Evolutionary conservation across 371 early-diverging fungal genomes (phyloP).

Genomic region (Mortierella sp.): DNA sequence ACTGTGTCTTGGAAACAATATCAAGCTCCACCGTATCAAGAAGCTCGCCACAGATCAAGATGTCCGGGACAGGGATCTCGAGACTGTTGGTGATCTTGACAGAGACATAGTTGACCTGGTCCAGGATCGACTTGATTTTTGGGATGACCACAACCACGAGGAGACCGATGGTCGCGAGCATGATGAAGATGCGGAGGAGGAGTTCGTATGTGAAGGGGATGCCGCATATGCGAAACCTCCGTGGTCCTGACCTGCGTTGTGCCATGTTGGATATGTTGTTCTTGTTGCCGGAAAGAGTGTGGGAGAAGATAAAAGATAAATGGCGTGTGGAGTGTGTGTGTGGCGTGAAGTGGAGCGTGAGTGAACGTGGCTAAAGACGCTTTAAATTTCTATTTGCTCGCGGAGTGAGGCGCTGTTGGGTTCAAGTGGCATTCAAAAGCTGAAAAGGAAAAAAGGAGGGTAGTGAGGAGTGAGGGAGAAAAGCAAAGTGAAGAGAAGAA

Average conservation of each 20-base stretch:
- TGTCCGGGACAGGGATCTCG: constrained; percentile 26
- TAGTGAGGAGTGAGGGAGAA: not conserved
- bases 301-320: not conserved
- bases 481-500: not conserved
- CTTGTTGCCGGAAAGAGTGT: not conserved
- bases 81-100: constrained; percentile 23
- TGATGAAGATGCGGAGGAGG: constrained; percentile 24
- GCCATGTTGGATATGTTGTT: not conserved
- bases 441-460: not conserved
- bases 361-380: not conserved
- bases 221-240: constrained; percentile 20
- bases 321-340: not conserved
- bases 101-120: constrained; percentile 36
- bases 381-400: not conserved
- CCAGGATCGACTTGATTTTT: constrained; percentile 26
- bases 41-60: constrained; percentile 18
- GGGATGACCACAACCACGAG: constrained; percentile 24
- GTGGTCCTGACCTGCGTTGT: constrained; percentile 1
- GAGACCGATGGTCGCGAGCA: constrained; percentile 20
- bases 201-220: constrained; percentile 41
- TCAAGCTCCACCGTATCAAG: constrained; percentile 23
- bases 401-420: not conserved
- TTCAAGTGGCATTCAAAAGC: constrained; percentile 3
- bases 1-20: constrained; percentile 2
- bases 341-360: not conserved